Percentiles rank a stretch among this genome's conserved stretches.
phyloP scores from a whole-genome alignment of 192 early-diverging fungal genomes.

The Coemansia sp. region DNA sequence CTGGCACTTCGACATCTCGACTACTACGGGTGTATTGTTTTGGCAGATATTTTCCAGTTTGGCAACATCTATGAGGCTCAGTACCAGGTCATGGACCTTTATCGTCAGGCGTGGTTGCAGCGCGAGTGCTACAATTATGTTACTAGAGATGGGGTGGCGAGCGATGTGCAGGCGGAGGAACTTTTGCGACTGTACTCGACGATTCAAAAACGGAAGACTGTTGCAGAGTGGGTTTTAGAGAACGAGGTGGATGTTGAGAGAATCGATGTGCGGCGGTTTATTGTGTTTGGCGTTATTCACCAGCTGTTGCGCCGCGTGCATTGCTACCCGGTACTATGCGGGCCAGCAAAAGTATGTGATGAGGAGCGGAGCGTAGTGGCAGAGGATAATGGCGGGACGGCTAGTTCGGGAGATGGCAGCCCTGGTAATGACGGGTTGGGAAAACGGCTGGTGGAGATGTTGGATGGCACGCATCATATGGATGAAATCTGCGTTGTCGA shows the following conservation, averaged over 20 bases:
- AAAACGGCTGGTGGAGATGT: constrained; percentile 13
- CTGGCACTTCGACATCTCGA: constrained; percentile 87
- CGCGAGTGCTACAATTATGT: constrained; percentile 81
- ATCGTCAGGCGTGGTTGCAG: constrained; percentile 63
- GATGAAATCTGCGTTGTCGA: constrained; percentile 47
- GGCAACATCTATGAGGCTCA: constrained; percentile 78
- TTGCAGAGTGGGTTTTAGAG: constrained; percentile 88
- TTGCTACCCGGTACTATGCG: constrained; percentile 75
- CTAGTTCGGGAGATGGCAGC: background rate
- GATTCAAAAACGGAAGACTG: constrained; percentile 74
- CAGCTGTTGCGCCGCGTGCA: constrained; percentile 84
- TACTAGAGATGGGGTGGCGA: constrained; percentile 43
- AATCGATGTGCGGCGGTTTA: constrained; percentile 86
- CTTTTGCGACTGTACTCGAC: constrained; percentile 80
- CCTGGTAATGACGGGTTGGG: constrained; percentile 11
- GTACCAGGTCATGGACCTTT: constrained; percentile 58
- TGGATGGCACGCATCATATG: constrained; percentile 50
- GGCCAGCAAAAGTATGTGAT: background rate
- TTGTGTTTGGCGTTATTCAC: constrained; percentile 90
- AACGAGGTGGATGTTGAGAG: constrained; percentile 65
- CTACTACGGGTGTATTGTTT: constrained; percentile 89
- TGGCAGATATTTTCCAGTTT: constrained; percentile 96
- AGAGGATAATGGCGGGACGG: background rate
- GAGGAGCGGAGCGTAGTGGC: background rate
- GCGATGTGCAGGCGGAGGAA: constrained; percentile 64